Evolutionary conservation across 306 rosid species (phyloP).

Genomic region (Chamaecrista fasciculata): DNA sequence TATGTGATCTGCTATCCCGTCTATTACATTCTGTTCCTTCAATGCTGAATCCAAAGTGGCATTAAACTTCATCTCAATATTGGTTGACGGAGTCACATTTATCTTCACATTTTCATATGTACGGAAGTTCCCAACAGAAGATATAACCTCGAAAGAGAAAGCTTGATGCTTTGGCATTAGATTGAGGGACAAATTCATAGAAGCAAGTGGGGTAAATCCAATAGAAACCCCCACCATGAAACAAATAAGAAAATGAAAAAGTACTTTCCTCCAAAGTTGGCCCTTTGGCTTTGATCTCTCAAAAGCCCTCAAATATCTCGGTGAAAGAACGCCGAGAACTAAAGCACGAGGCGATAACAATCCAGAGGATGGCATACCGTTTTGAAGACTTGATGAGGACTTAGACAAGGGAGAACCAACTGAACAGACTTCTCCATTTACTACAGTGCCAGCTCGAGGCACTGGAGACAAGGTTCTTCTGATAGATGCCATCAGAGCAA

Average conservation of each 20-base stretch:
- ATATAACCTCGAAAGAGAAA: slow-evolving; percentile 55
- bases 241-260: slow-evolving; percentile 66
- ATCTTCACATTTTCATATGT: slow-evolving; percentile 35
- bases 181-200: slow-evolving; percentile 48
- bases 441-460: slow-evolving; percentile 54
- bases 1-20: slow-evolving; percentile 30
- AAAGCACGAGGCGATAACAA: slow-evolving; percentile 45
- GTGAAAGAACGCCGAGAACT: slow-evolving; percentile 48
- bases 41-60: slow-evolving; percentile 34
- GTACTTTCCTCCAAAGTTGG: slow-evolving; percentile 65
- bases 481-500: slow-evolving; percentile 66
- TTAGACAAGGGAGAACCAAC: slow-evolving; percentile 80
- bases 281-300: slow-evolving; percentile 68
- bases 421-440: slow-evolving; percentile 57
- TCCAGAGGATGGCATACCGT: slow-evolving; percentile 42
- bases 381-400: slow-evolving; percentile 59
- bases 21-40: slow-evolving; percentile 27
- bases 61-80: slow-evolving; percentile 37
- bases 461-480: slow-evolving; percentile 82
- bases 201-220: slow-evolving; percentile 71
- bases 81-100: slow-evolving; percentile 21
- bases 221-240: slow-evolving; percentile 66
- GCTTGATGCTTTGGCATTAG: slow-evolving; percentile 61
- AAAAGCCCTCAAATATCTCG: slow-evolving; percentile 52
- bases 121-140: slow-evolving; percentile 46